Evolutionary conservation across 2,329 filamentous ascomycete species (phyloP), one percentile per base, ranked within the genome.

Genomic region (Fusarium sp.): DNA sequence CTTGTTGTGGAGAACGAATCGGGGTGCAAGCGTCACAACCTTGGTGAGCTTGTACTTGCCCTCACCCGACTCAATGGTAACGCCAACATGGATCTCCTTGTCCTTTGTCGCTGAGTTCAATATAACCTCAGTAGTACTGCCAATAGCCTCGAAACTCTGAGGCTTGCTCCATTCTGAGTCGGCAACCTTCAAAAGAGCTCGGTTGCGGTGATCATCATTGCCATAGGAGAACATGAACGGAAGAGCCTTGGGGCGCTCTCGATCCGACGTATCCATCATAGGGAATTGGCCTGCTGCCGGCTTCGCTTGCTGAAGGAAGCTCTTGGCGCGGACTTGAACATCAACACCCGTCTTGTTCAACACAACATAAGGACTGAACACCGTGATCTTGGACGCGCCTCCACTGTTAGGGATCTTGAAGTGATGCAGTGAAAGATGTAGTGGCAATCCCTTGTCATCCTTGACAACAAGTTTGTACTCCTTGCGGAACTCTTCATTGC

Each of bases 21-120:
- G 89, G 26, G 97, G 96, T 1, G 96, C 91, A 39, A 99, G 88
- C 1, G 94, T 98, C 26, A 99, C 93, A 15, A 98, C 92, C 82
- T 97, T 98, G 20, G 93, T 97, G 84, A 99, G 85, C 79, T 97
- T 98, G 84, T 98, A 99, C 80, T 99, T 99, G 74, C 96, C 96
- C 75, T 97, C 92, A 13, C 96, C 96, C 60, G 97, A 92, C 60
- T 93, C 89, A 29, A 99, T 91, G 3, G 91, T 95, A 48, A 99
- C 89, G 46, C 96, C 96, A 9, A 97, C 86, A 74, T 98, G 94
- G 75, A 98, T 94, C 78, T 99, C 96, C 4, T 91, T 91, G 58
- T 85, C 86, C 42, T 88, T 90, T 41, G 86, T 87, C 3, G 87
- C 81, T 1, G 94, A 93, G 49, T 92, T 91, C 33, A 99, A 85